Base-by-base conservation (phyloP, 139 green algal genomes). In the Pseudopediastrum boryanum region DNA sequence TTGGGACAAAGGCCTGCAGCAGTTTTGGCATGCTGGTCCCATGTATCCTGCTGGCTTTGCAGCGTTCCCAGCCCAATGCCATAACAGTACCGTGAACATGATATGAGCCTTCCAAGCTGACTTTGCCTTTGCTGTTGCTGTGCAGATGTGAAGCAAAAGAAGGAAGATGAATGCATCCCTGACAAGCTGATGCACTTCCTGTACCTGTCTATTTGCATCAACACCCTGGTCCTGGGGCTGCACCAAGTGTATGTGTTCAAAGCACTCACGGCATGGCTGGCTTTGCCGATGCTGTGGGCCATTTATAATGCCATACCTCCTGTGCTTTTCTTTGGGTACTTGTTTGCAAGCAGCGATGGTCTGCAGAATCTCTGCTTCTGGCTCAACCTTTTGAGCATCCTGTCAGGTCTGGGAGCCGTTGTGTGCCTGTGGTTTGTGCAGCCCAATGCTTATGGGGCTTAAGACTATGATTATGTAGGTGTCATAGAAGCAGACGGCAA, bases 361-460 rank as follows among this genome's bases (percentile, higher is more conserved):
- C 38, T 82, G 36, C 76, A 76, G 46, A 82, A 74, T 63, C 64
- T 65, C 46, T 71, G 59, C 61, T 81, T 81, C 62, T 81, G 74
- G 74, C n/a, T 81, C 62, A 62, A 81, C 36, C 27, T 74, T 52
- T 62, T 73, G 8, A 52, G 23, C 44, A 66, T 74, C 46, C 35
- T 62, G 36, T 46, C 44, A 19, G 74, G 74, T 2, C 21, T 72
- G 44, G 74, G 74, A 7, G 74, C 62, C 1, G 46, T 73, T 1
- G 74, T 74, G 62, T 50, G 46, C 35, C 62, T 81, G 31, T 81
- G 61, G 61, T 81, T 81, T 48, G 54, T 78, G n/a, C 39, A 43
- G 29, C 52, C 52, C 6, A n/a, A n/a, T n/a, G n/a, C n/a, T n/a
- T n/a, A n/a, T n/a, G n/a, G n/a, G n/a, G n/a, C n/a, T n/a, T n/a